A percentile compares a stretch with the other conserved stretches of the same genome.
These are phyloP conservation scores for Aspergillus melleus DNA, from an alignment of 2,329 filamentous ascomycete genomes.

Conservation along the genomic window DNA sequence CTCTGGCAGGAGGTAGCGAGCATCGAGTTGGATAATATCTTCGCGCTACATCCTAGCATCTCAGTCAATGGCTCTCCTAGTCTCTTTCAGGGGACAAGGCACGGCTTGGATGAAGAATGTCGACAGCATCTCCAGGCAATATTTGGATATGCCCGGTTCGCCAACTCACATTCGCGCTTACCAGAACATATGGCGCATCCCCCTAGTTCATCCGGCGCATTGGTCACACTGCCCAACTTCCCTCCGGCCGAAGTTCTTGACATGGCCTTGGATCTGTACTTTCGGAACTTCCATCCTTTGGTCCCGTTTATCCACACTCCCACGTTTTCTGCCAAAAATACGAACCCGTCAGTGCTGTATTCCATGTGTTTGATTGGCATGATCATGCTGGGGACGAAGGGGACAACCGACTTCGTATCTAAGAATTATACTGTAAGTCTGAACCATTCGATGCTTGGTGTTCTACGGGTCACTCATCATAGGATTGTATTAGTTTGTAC, in stretches of 20 bases:
- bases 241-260: conserved; percentile 55
- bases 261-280: conserved; percentile 55
- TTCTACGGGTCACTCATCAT: conserved; percentile 9
- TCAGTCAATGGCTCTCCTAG: conserved; percentile 20
- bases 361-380: conserved; percentile 56
- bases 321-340: conserved; percentile 53
- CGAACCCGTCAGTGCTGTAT: conserved; percentile 49
- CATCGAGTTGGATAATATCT: conserved; percentile 42
- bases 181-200: conserved; percentile 18
- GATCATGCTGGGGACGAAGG: conserved; percentile 53
- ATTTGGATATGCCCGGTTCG: conserved; percentile 30
- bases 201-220: conserved; percentile 15
- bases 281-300: conserved; percentile 55
- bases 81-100: conserved; percentile 32
- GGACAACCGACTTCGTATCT: conserved; percentile 51
- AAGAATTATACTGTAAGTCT: conserved; percentile 44
- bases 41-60: conserved; percentile 29
- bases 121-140: conserved; percentile 39
- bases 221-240: conserved; percentile 37
- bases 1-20: conserved; percentile 43
- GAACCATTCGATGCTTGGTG: neutral
- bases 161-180: conserved; percentile 19
- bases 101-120: conserved; percentile 45
- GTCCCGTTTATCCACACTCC: conserved; percentile 56
- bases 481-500: conserved; percentile 20